phyloP scores from a whole-genome alignment of 768 basidiomycete genomes.

The Suillus plorans region DNA sequence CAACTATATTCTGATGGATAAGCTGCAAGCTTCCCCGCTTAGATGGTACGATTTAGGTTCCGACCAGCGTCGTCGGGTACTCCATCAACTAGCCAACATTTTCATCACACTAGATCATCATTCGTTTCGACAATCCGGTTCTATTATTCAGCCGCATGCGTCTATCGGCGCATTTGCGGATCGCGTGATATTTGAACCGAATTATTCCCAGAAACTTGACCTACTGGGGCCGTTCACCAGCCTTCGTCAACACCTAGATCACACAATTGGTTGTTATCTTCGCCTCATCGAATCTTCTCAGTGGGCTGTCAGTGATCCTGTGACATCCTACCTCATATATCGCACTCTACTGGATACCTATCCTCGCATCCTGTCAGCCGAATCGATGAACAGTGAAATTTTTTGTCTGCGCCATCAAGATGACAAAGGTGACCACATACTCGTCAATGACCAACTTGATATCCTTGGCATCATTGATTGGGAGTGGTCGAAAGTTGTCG shows the following conservation, averaged over 20 bases:
- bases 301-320: not conserved
- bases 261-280: not conserved
- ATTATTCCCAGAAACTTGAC: not conserved
- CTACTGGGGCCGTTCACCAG: not conserved
- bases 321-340: conserved; percentile 10
- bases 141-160: not conserved
- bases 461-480: conserved; percentile 31
- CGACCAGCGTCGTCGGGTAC: not conserved
- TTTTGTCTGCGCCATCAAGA: conserved; percentile 25
- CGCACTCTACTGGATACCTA: conserved; percentile 10
- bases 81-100: not conserved
- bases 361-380: too few relatives aligned
- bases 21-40: not conserved
- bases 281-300: not conserved
- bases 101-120: not conserved
- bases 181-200: not conserved
- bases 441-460: conserved; percentile 22
- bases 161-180: not conserved
- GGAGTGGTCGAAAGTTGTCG: conserved; percentile 21
- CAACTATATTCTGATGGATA: not conserved
- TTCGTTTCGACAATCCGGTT: not conserved
- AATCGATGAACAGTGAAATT: not conserved
- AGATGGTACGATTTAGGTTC: not conserved
- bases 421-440: conserved; percentile 26
- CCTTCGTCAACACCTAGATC: not conserved